A percentile compares a stretch with the other conserved stretches of the same genome.
Evolutionary conservation across 2,329 filamentous ascomycete species (phyloP).

Genomic region (Penicillium sclerotigenum): DNA sequence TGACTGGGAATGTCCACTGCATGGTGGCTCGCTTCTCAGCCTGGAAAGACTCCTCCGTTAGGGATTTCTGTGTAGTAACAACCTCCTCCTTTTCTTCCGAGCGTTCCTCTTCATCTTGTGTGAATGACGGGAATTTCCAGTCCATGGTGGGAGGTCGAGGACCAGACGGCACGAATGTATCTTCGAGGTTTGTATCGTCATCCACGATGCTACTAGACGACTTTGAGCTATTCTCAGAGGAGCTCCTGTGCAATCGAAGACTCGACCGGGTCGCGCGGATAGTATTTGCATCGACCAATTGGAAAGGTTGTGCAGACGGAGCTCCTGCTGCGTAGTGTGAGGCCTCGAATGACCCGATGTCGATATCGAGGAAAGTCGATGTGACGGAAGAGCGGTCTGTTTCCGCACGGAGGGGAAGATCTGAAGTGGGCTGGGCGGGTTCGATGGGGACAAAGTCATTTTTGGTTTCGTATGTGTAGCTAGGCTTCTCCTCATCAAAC

Average conservation of each 20-base stretch:
- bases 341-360: conserved; percentile 53
- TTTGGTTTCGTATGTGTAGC: conserved; percentile 58
- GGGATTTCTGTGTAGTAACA: background rate
- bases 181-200: conserved; percentile 26
- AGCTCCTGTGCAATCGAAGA: conserved; percentile 43
- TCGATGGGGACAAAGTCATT: conserved; percentile 49
- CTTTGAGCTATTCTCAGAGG: conserved; percentile 34
- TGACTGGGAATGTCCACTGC: conserved; percentile 56
- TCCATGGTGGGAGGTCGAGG: conserved; percentile 47
- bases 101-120: conserved; percentile 19
- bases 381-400: conserved; percentile 48
- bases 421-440: conserved; percentile 47
- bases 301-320: conserved; percentile 50
- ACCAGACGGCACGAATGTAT: conserved; percentile 33
- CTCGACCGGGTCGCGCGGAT: conserved; percentile 55
- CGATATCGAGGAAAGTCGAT: conserved; percentile 54
- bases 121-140: conserved; percentile 45
- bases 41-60: conserved; percentile 23
- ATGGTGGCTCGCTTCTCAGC: conserved; percentile 43
- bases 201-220: conserved; percentile 32
- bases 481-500: conserved; percentile 54
- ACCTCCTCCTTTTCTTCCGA: conserved; percentile 9
- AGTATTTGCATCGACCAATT: conserved; percentile 53
- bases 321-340: conserved; percentile 52
- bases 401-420: conserved; percentile 52